phyloP scores from a whole-genome alignment of 2,329 filamentous ascomycete species.

The Coniochaeta hoffmannii region DNA sequence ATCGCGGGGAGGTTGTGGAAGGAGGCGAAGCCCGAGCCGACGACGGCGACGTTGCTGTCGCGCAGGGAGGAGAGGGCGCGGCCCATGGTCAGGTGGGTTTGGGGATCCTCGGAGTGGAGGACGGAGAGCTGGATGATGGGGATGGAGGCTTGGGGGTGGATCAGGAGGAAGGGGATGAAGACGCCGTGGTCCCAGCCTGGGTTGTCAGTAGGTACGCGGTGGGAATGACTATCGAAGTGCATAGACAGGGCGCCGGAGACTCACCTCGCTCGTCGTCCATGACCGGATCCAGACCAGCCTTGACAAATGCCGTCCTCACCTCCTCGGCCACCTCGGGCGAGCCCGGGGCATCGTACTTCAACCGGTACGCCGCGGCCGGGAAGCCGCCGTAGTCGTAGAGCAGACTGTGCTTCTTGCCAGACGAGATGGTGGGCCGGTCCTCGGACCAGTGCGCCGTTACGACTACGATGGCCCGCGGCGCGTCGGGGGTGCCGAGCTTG shows the following conservation, averaged over 20 bases:
- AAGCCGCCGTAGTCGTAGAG: constrained; percentile 55
- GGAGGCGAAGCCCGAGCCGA: constrained; percentile 54
- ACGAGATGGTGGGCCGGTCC: constrained; percentile 41
- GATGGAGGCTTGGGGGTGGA: constrained; percentile 41
- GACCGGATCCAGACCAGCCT: constrained; percentile 30
- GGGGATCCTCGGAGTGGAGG: constrained; percentile 41
- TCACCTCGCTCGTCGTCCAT: neutral
- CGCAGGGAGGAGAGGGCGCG: constrained; percentile 42
- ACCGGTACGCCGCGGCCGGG: constrained; percentile 43
- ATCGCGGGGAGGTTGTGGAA: constrained; percentile 47
- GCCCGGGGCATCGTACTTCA: constrained; percentile 50
- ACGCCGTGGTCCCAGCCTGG: constrained; percentile 58
- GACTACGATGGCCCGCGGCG: constrained; percentile 44
- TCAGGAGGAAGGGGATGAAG: constrained; percentile 49
- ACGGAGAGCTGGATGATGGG: constrained; percentile 53
- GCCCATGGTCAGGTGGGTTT: constrained; percentile 42
- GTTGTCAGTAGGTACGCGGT: no score
- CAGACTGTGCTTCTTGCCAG: constrained; percentile 35
- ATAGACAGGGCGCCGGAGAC: no score
- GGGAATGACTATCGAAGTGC: no score
- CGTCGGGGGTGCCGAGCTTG: constrained; percentile 40
- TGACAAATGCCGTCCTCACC: constrained; percentile 35
- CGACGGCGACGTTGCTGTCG: constrained; percentile 44
- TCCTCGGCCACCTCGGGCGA: constrained; percentile 43
- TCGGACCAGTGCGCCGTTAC: constrained; percentile 54